phyloP scores from a whole-genome alignment of 352 stramenopile species.

The Aphanomyces euteiches region DNA sequence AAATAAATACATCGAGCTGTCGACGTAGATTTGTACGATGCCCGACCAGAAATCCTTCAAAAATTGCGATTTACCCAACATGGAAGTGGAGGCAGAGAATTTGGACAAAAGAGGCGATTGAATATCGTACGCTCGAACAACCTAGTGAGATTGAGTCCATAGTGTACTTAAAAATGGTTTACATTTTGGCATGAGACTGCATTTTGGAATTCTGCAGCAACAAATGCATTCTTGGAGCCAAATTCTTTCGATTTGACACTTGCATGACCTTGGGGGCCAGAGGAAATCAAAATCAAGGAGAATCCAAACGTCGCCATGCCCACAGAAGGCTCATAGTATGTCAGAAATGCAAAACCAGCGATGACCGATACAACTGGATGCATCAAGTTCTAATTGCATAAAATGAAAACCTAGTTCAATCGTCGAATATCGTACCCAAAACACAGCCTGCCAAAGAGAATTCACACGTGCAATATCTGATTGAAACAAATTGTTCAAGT shows the following conservation, averaged over 20 bases:
- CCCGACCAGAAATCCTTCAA: slow-evolving; percentile 86
- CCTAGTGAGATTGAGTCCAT: slow-evolving; percentile 25
- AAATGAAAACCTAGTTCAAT: neutral
- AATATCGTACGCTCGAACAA: slow-evolving; percentile 82
- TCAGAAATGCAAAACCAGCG: slow-evolving; percentile 77
- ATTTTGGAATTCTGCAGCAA: slow-evolving; percentile 85
- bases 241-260: slow-evolving; percentile 80
- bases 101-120: slow-evolving; percentile 67
- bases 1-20: slow-evolving; percentile 88
- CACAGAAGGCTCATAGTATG: slow-evolving; percentile 76
- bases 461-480: slow-evolving; percentile 83
- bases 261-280: slow-evolving; percentile 76
- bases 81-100: slow-evolving; percentile 56
- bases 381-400: slow-evolving; percentile 49
- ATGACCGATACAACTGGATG: slow-evolving; percentile 74
- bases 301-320: slow-evolving; percentile 82
- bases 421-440: slow-evolving; percentile 44
- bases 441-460: slow-evolving; percentile 77
- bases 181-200: slow-evolving; percentile 70
- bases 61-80: slow-evolving; percentile 78
- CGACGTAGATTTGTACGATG: slow-evolving; percentile 88
- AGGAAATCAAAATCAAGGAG: slow-evolving; percentile 68
- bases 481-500: slow-evolving; percentile 85
- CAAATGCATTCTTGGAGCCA: slow-evolving; percentile 81
- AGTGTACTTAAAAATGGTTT: neutral